These are phyloP conservation scores for Huntiella omanensis DNA, from an alignment of 2,329 filamentous ascomycete genomes.

Conservation along the genomic window DNA sequence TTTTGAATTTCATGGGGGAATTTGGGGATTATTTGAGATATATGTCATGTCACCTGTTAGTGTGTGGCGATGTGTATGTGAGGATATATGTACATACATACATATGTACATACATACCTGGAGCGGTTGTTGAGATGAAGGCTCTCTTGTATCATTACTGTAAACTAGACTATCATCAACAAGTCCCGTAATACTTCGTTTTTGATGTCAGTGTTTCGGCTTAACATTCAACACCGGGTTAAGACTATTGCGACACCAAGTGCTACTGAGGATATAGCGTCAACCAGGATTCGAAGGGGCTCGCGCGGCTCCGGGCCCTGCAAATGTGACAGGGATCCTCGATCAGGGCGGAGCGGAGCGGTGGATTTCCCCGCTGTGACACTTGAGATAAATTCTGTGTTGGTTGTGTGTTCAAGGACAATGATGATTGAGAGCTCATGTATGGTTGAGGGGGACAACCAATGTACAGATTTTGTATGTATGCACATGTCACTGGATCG, in stretches of 20 bases:
- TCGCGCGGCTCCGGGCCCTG: not conserved
- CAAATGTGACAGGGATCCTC: not conserved
- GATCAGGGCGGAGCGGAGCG: constrained; percentile 1
- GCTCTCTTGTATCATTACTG: not conserved
- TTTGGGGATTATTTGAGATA: too few species aligned
- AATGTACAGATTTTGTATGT: too few species aligned
- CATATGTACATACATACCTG: not conserved
- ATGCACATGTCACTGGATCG: not conserved
- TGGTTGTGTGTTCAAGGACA: too few species aligned
- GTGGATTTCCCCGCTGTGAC: constrained; percentile 1
- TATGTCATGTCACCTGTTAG: not conserved
- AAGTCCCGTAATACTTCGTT: not conserved
- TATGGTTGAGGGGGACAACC: too few species aligned
- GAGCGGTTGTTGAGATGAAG: not conserved
- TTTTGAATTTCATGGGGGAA: too few species aligned
- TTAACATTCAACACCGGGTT: not conserved
- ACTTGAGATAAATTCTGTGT: not conserved
- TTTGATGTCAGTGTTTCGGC: not conserved
- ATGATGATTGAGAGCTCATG: too few species aligned
- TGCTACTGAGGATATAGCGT: not conserved
- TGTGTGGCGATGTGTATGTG: not conserved
- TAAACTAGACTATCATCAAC: not conserved
- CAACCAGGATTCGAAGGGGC: not conserved
- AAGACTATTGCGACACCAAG: not conserved
- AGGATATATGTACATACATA: not conserved